Evolutionary conservation across 2,329 filamentous ascomycete genomes (phyloP).

Genomic region (Sodiomyces alkalinus): DNA sequence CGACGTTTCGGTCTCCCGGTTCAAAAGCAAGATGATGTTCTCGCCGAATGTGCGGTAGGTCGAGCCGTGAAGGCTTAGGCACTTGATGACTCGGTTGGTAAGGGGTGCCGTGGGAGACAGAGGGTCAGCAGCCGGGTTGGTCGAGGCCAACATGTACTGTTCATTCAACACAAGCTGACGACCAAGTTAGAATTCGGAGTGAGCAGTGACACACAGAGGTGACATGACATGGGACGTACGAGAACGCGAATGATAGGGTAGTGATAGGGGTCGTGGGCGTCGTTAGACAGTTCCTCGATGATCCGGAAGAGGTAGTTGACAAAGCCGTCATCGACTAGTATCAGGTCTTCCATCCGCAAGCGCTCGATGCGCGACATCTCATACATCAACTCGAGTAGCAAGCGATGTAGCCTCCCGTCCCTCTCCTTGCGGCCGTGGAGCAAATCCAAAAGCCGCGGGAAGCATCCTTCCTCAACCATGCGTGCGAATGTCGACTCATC

Average conservation of each 20-base stretch:
- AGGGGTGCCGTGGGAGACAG: constrained; percentile 33
- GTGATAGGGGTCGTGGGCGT: constrained; percentile 85
- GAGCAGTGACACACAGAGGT: no score
- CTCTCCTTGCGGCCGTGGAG: constrained; percentile 51
- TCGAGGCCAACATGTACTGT: constrained; percentile 82
- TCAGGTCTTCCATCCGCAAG: constrained; percentile 59
- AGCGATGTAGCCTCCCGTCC: constrained; percentile 58
- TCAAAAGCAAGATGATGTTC: constrained; percentile 89
- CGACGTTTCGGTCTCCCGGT: constrained; percentile 87
- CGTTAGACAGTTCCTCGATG: constrained; percentile 76
- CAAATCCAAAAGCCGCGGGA: constrained; percentile 69
- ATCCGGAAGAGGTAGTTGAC: constrained; percentile 71
- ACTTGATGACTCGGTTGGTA: constrained; percentile 89
- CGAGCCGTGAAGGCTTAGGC: constrained; percentile 66
- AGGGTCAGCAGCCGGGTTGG: constrained; percentile 28
- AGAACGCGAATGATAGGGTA: constrained; percentile 88
- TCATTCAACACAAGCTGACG: constrained; percentile 82
- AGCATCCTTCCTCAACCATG: constrained; percentile 79
- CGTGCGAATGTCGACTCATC: constrained; percentile 68
- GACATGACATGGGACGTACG: constrained; percentile 43
- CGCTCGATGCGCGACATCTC: constrained; percentile 92
- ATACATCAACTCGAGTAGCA: constrained; percentile 79
- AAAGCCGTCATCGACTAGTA: constrained; percentile 67
- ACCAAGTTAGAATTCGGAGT: no score
- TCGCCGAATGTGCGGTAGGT: constrained; percentile 90